Base-by-base conservation (phyloP, 2,329 filamentous ascomycete genomes). In the Aspergillaceae sp. region DNA sequence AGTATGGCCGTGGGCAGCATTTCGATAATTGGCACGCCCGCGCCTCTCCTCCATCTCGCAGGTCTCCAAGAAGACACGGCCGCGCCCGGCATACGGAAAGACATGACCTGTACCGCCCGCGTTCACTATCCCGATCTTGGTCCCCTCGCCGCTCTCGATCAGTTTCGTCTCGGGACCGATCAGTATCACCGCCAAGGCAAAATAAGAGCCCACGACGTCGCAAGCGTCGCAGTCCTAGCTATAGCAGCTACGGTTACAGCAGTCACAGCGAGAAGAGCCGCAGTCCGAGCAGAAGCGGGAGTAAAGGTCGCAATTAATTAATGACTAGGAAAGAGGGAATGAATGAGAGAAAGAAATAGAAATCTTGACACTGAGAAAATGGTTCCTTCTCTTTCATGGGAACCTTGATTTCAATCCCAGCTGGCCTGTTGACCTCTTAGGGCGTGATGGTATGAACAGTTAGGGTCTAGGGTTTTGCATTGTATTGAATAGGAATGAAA, bases 241-340 rank as follows among this genome's bases (percentile, higher is more conserved):
- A 82, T 56, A 78, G 74, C 55, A 81, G 78, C 52, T 81, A 81
- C 55, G 77, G 76, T 45, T 80, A 80, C 54, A 78, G 74, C 57
- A 78, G 76, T 56, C 72, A 74, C 57, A 74, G 74, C 52, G 75
- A 72, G 53, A 64, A 51, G 49, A 71, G 60, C 58, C 67, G 58
- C 73, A 75, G 65, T 68, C 69, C 55, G 19, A 62, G 60, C 48
- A 57, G 67, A 76, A 82, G 64, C 75, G 78, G 59, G 8, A 32
- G 30, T 9, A 32, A 32, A 47, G 57, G 58, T 53, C 51, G 19
- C 26, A 38, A 27, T 38, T 38, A 27, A 19, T 19, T 19, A 19
- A 19, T 19, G 19, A 19, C 19, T 19, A 19, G 19, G 19, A 19
- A 19, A 19, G 19, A 19, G 19, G 19, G 19, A 19, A 19, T 19